Evolutionary conservation across 495 filamentous ascomycete species (phyloP).

Genomic region (Astrothelium subdiscretum): DNA sequence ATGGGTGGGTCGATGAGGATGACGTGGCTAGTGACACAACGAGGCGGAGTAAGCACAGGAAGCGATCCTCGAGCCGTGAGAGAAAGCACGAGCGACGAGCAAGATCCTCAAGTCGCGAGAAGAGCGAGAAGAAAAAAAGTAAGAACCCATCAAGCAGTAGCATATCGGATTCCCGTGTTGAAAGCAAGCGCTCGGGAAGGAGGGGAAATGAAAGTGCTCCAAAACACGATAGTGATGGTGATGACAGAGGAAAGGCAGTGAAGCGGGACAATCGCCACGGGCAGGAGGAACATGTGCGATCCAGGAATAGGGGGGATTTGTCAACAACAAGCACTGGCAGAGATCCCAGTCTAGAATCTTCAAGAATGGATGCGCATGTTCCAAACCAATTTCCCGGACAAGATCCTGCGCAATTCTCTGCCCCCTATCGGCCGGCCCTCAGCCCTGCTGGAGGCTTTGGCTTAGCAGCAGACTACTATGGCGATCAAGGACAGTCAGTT

Average conservation of each 20-base stretch:
- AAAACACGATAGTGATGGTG: neutral
- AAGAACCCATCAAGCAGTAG: neutral
- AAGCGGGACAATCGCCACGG: constrained; percentile 5
- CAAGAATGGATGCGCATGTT: constrained; percentile 40
- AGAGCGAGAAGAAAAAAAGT: constrained; percentile 13
- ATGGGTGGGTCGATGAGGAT: constrained; percentile 5
- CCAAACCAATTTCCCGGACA: constrained; percentile 50
- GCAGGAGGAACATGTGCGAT: constrained; percentile 4
- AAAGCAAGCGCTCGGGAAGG: neutral
- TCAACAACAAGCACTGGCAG: neutral
- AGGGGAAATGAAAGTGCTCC: neutral
- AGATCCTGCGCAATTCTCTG: constrained; percentile 33
- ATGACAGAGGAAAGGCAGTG: constrained; percentile 8
- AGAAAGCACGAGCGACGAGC: constrained; percentile 9
- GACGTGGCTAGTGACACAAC: neutral
- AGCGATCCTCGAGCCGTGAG: constrained; percentile 13
- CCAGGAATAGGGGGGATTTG: constrained; percentile 1
- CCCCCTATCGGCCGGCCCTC: constrained; percentile 43
- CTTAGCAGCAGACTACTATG: constrained; percentile 51
- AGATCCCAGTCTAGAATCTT: constrained; percentile 16
- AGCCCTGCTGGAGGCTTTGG: constrained; percentile 8
- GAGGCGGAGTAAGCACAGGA: constrained; percentile 6
- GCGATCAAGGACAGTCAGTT: constrained; percentile 53
- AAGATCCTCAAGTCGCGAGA: constrained; percentile 16
- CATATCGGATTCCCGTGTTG: neutral